Base-by-base conservation (phyloP, 208 protist species). In the Acanthamoeba triangularis region DNA sequence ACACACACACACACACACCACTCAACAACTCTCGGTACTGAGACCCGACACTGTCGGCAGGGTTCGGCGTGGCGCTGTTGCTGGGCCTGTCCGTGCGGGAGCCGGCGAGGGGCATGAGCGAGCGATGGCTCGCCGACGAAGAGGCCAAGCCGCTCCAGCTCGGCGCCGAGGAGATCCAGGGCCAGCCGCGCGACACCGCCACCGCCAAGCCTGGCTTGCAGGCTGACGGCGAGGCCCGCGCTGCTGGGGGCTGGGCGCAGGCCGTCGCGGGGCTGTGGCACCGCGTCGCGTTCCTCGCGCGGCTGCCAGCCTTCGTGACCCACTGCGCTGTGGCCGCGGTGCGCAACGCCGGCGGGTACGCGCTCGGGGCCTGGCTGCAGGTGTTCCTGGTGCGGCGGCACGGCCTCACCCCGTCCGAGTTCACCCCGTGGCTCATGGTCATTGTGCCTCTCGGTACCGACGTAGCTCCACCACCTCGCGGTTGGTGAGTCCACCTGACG, bases 321-420 rank as follows among this genome's bases (percentile, higher is more conserved):
- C 72, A 52, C 41, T 82, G 72, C 59, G 59, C 25, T 13, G 72
- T 47, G 20, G 72, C 72, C 7, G 72, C 72, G 30, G 41, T 82
- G 41, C 33, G 72, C 37, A 82, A 82, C 72, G 13, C 20, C 37
- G 72, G 72, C 16, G 72, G 72, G 14, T 82, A 82, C 25, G 1
- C 72, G 72, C 72, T 82, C 16, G 72, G 72, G 72, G 72, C 37
- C 16, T 82, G 72, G 72, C 72, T 82, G 41, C 72, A 82, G 41
- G 72, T 82, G 30, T 82, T 82, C 23, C 41, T 82, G 72, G 72
- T 82, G 72, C 72, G 72, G 16, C 37, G 33, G 30, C 72, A 82
- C 72, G 72, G 72, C 33, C 41, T 82, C 37, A 82, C 33, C 20
- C 72, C 72, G 33, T 37, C 72, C 16, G 72, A 82, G 18, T 82